Evolutionary conservation across 495 filamentous ascomycete genomes (phyloP).

Genomic region (Xylaria flabelliformis): DNA sequence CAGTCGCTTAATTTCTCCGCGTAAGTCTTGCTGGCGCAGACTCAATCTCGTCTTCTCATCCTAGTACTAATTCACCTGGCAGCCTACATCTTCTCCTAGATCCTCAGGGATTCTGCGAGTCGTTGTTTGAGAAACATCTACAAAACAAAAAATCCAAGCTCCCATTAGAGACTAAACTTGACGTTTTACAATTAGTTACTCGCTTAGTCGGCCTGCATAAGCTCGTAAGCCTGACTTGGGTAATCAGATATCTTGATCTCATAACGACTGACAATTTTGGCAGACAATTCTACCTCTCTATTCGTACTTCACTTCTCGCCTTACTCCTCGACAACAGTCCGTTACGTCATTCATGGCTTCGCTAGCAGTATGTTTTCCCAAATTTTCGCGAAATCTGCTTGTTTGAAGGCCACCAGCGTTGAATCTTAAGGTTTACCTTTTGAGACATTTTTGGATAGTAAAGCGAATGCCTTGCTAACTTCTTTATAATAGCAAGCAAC

Average conservation of each 20-base stretch:
- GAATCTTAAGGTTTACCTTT: not conserved
- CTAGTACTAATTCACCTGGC: slow-evolving; percentile 2
- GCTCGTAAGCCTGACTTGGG: slow-evolving; percentile 47
- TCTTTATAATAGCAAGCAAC: slow-evolving; percentile 65
- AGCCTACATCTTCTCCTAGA: slow-evolving; percentile 83
- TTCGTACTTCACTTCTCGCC: slow-evolving; percentile 83
- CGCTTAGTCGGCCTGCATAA: slow-evolving; percentile 93
- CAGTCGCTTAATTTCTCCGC: slow-evolving; percentile 96
- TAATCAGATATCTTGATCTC: slow-evolving; percentile 38
- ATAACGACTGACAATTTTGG: not conserved
- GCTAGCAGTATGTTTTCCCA: slow-evolving; percentile 59
- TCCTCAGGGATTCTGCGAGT: slow-evolving; percentile 92
- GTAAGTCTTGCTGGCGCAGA: slow-evolving; percentile 42
- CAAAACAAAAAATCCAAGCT: slow-evolving; percentile 86
- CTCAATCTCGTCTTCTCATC: not conserved
- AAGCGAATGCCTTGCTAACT: slow-evolving; percentile 1
- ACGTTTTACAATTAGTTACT: slow-evolving; percentile 86
- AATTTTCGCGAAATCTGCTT: not conserved
- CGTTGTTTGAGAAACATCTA: slow-evolving; percentile 87
- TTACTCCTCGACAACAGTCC: slow-evolving; percentile 86
- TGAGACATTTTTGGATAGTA: not conserved
- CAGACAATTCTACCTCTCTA: slow-evolving; percentile 59
- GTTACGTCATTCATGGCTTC: slow-evolving; percentile 95
- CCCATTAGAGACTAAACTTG: slow-evolving; percentile 86
- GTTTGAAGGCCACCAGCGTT: not conserved